Percentiles rank a stretch among this genome's conserved stretches.
phyloP scores from a whole-genome alignment of 768 basidiomycete genomes.

The Amanita fuliginea region DNA sequence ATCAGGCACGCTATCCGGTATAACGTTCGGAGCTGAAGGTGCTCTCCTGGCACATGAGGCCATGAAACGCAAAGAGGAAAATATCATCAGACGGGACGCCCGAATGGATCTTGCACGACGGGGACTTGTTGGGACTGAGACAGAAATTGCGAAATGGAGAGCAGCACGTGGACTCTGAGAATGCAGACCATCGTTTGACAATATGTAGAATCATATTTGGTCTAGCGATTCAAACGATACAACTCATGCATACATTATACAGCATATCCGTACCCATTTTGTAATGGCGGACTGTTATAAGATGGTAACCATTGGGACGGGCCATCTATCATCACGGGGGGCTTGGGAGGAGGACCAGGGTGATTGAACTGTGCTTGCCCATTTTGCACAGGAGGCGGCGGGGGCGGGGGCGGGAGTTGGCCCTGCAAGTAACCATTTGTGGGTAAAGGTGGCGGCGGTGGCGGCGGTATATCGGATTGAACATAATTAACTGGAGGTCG shows the following conservation, averaged over 20 bases:
- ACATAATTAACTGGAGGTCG: slow-evolving; percentile 32
- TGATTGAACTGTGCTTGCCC: slow-evolving; percentile 20
- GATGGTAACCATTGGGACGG: slow-evolving; percentile 26
- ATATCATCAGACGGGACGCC: slow-evolving; percentile 60
- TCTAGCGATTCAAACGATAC: not conserved
- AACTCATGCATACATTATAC: not conserved
- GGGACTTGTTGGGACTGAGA: slow-evolving; percentile 73
- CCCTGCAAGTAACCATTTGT: slow-evolving; percentile 18
- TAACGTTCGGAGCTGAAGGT: slow-evolving; percentile 66
- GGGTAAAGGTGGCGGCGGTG: slow-evolving; percentile 27
- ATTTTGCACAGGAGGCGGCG: slow-evolving; percentile 26
- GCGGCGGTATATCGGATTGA: slow-evolving; percentile 18
- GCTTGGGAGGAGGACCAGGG: slow-evolving; percentile 29
- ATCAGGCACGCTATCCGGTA: slow-evolving; percentile 50
- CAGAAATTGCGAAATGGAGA: slow-evolving; percentile 77
- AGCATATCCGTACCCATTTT: slow-evolving; percentile 5
- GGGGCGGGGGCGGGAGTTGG: slow-evolving; percentile 20
- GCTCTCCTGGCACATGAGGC: slow-evolving; percentile 67
- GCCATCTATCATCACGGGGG: slow-evolving; percentile 20
- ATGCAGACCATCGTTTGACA: not conserved
- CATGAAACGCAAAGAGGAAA: slow-evolving; percentile 54
- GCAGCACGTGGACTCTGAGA: slow-evolving; percentile 23
- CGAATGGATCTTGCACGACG: slow-evolving; percentile 62
- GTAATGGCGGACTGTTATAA: slow-evolving; percentile 4
- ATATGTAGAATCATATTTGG: not conserved